Evolutionary conservation across 2,329 filamentous ascomycete genomes (phyloP).

Genomic region (Pseudocercospora vitis): DNA sequence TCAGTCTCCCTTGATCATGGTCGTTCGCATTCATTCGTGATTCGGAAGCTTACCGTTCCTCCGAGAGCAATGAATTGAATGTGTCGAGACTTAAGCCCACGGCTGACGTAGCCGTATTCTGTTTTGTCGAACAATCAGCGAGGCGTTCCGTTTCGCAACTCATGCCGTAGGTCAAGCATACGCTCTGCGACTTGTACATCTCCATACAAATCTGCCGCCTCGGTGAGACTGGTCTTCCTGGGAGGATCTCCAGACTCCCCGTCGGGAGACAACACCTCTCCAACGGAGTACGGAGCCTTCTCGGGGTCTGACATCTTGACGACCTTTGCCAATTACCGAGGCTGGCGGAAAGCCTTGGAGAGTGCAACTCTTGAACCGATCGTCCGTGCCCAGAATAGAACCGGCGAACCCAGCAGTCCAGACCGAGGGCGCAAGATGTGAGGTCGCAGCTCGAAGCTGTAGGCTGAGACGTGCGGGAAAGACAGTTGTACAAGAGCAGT

Average conservation of each 20-base stretch:
- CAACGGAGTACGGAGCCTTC: slow-evolving; percentile 15
- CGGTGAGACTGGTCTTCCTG: slow-evolving; percentile 36
- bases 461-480: too few relatives aligned
- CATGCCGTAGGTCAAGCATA: not conserved
- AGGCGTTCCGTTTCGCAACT: not conserved
- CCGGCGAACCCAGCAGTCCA: too few relatives aligned
- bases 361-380: too few relatives aligned
- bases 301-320: slow-evolving; percentile 20
- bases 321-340: too few relatives aligned
- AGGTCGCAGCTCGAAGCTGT: too few relatives aligned
- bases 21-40: not conserved
- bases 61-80: slow-evolving; percentile 62
- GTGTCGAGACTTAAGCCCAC: slow-evolving; percentile 56
- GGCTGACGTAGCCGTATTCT: slow-evolving; percentile 52
- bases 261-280: not conserved
- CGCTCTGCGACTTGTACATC: slow-evolving; percentile 51
- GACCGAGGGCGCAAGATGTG: too few relatives aligned
- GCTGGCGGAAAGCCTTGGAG: too few relatives aligned
- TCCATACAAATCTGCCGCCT: slow-evolving; percentile 56
- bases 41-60: slow-evolving; percentile 20
- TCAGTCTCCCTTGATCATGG: too few relatives aligned
- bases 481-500: too few relatives aligned
- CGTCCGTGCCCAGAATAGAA: too few relatives aligned
- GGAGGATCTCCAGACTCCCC: slow-evolving; percentile 8
- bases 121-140: not conserved